Base-by-base conservation (phyloP, 2,329 filamentous ascomycete genomes). In the Alternaria infectoria region DNA sequence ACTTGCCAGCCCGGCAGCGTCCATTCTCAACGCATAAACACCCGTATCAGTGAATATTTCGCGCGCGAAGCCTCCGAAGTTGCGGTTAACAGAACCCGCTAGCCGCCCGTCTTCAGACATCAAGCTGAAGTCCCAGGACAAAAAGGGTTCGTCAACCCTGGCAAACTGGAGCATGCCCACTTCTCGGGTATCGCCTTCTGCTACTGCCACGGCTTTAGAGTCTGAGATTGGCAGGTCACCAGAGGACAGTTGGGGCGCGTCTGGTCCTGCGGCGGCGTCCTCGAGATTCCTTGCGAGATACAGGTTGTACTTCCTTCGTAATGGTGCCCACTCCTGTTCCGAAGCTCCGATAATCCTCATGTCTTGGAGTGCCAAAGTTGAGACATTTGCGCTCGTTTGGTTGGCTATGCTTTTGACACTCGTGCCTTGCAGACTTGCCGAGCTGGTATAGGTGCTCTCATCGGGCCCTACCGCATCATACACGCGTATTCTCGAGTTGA, bases 1-100 rank as follows among this genome's bases (percentile, higher is more conserved):
- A 23, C 74, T 70, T 15, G 79, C 76, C 11, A 83, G 60, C 1
- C 76, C 81, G 13, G 87, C 88, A 19, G 86, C 84, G 71, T 90
- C 88, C 88, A 90, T 90, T 12, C 88, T 81, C 15, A 90, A 76
- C 8, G 86, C 87, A 70, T 90, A 90, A 1, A 89, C 86, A 46
- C 88, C 88, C 0, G 87, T 90, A 66, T 90, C 88, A 1, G 88
- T 90, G 74, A 90, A 90, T 17, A 90, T 81, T 67, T 90, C 88
- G 12, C 88, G 81, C 3, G 86, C 88, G 72, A 89, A 89, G 3
- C 88, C 88, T 17, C 77, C 82, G 68, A 90, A 90, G 68, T 89
- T 87, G 64, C 88, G 86, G 68, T 89, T 90, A 5, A 90, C 88
- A 3, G 85, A 87, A 45, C 88, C 88, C 57, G 90, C 84, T 12